Evolutionary conservation across 345 rosid genomes (phyloP).

Genomic region (Boechera divaricarpa): DNA sequence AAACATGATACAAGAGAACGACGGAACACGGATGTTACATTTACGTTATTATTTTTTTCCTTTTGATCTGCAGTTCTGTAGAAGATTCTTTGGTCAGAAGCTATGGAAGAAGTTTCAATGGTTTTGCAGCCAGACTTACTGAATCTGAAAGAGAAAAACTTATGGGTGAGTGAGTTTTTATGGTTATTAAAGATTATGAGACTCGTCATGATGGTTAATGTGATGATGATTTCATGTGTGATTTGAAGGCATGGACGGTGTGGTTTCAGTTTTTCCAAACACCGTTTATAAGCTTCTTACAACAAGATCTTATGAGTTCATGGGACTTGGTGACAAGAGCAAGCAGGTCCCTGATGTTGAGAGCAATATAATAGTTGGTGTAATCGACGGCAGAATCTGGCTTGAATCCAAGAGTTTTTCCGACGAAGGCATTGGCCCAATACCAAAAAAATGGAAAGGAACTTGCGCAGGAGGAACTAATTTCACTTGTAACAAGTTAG

Average conservation of each 20-base stretch:
- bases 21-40: too few species aligned
- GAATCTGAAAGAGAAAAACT: constrained; percentile 54
- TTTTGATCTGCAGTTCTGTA: constrained; percentile 26
- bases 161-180: constrained; percentile 48
- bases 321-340: constrained; percentile 50
- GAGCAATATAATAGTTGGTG: constrained; percentile 53
- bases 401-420: constrained; percentile 61
- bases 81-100: constrained; percentile 44
- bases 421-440: constrained; percentile 57
- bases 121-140: constrained; percentile 56
- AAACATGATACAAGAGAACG: too few species aligned
- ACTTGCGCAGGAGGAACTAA: constrained; percentile 52
- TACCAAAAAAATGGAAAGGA: constrained; percentile 66
- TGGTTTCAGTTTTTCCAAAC: constrained; percentile 59
- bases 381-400: constrained; percentile 60
- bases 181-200: background rate
- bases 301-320: constrained; percentile 66
- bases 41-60: background rate
- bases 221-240: background rate
- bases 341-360: constrained; percentile 15
- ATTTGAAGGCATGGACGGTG: constrained; percentile 48
- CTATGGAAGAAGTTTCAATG: constrained; percentile 51
- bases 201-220: background rate
- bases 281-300: constrained; percentile 47
- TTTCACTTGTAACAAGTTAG: constrained; percentile 63